These are phyloP conservation scores for Citrus sinensis DNA, from an alignment of 345 rosid species.

Conservation along the genomic window DVS_A1.0 CM039169.1:25928001-25928500, in stretches of 20 bases:
- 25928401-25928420: background rate
- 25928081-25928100: too few relatives aligned
- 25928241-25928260: background rate
- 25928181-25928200: too few relatives aligned
- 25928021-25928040: background rate
- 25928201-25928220: too few relatives aligned
- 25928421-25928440: background rate
- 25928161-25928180: too few relatives aligned
- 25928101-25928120: background rate
- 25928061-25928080: background rate
- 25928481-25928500: too few relatives aligned
- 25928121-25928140: background rate
- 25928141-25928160: too few relatives aligned
- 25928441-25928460: background rate
- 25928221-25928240: too few relatives aligned
- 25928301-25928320: background rate
- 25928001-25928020: background rate
- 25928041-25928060: background rate
- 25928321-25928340: background rate
- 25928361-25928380: background rate
- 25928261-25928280: background rate
- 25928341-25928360: background rate
- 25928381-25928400: background rate
- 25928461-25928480: too few relatives aligned
- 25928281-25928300: background rate